Evolutionary conservation across 2,329 filamentous ascomycete species (phyloP).

Genomic region (Tolypocladium nubicola): DNA sequence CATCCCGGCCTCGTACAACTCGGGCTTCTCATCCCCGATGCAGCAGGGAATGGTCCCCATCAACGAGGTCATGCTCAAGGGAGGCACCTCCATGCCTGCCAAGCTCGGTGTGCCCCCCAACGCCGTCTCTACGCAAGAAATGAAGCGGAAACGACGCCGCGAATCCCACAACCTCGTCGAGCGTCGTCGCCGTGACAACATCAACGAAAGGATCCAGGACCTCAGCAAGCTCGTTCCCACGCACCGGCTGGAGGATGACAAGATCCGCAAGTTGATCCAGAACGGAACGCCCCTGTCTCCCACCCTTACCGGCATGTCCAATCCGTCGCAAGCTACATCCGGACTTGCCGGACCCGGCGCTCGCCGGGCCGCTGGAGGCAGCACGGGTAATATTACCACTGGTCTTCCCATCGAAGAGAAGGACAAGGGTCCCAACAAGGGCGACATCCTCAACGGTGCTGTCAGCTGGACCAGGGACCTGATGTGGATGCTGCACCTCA

Average conservation of each 20-base stretch:
- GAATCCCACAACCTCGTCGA: slow-evolving; percentile 97
- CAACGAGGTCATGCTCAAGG: slow-evolving; percentile 79
- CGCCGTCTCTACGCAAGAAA: slow-evolving; percentile 72
- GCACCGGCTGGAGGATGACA: slow-evolving; percentile 92
- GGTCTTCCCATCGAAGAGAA: slow-evolving; percentile 92
- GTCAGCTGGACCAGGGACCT: slow-evolving; percentile 96
- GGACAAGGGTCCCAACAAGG: slow-evolving; percentile 97
- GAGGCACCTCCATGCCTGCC: slow-evolving; percentile 77
- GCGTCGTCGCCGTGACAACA: slow-evolving; percentile 88
- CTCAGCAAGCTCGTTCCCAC: slow-evolving; percentile 85
- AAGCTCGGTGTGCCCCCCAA: slow-evolving; percentile 55
- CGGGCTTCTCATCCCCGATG: slow-evolving; percentile 77
- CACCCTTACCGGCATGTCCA: slow-evolving; percentile 59
- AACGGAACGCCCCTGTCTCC: slow-evolving; percentile 87
- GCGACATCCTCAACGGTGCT: slow-evolving; percentile 92
- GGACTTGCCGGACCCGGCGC: slow-evolving; percentile 78
- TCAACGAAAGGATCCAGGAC: slow-evolving; percentile 97
- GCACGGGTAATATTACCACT: slow-evolving; percentile 75
- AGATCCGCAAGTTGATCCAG: slow-evolving; percentile 87
- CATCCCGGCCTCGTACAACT: slow-evolving; percentile 77
- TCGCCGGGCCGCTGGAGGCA: slow-evolving; percentile 62
- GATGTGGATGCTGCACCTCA: slow-evolving; percentile 91
- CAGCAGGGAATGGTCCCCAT: slow-evolving; percentile 64
- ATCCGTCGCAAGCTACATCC: slow-evolving; percentile 70
- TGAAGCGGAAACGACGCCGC: slow-evolving; percentile 80